Evolutionary conservation across 1,284 basidiomycete species (phyloP).

Genomic region (Schizophyllum amplum): DNA sequence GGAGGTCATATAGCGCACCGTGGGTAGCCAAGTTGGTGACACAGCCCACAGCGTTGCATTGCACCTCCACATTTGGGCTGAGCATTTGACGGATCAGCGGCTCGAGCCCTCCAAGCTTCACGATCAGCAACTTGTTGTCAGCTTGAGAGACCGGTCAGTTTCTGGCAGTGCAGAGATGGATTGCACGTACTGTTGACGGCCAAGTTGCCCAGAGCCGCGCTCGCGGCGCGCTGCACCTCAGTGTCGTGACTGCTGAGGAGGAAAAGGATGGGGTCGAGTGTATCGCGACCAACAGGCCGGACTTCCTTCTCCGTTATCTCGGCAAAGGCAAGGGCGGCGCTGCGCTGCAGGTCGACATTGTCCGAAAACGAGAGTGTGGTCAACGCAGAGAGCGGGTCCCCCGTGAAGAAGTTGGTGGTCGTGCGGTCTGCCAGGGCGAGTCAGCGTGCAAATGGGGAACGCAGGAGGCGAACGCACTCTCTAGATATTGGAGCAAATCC

Average conservation of each 20-base stretch:
- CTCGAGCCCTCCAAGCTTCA: conserved; percentile 95
- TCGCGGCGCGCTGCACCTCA: conserved; percentile 97
- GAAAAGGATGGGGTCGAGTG: conserved; percentile 97
- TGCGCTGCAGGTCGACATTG: conserved; percentile 98
- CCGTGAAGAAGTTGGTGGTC: conserved; percentile 93
- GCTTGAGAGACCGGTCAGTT: conserved; percentile 44
- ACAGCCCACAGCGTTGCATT: conserved; percentile 99
- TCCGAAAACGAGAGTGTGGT: conserved; percentile 98
- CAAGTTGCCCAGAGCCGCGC: conserved; percentile 96
- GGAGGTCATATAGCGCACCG: too few species aligned
- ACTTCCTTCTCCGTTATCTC: conserved; percentile 99
- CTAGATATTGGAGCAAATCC: conserved; percentile 93
- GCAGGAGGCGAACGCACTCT: too few species aligned
- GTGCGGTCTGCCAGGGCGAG: conserved; percentile 74
- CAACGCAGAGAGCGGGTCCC: conserved; percentile 86
- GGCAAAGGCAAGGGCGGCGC: conserved; percentile 96
- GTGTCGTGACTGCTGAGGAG: conserved; percentile 97
- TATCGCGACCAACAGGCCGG: conserved; percentile 92
- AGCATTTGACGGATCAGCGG: conserved; percentile 99
- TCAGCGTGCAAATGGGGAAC: too few species aligned
- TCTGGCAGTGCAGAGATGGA: conserved; percentile 12
- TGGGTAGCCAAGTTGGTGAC: conserved; percentile 99
- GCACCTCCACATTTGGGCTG: conserved; percentile 97
- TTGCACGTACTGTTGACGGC: conserved; percentile 90
- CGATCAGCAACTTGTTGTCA: conserved; percentile 98